Evolutionary conservation across 768 basidiomycete genomes (phyloP), one percentile per base, ranked within the genome.

Genomic region (Leccinum longicurvipes): DNA sequence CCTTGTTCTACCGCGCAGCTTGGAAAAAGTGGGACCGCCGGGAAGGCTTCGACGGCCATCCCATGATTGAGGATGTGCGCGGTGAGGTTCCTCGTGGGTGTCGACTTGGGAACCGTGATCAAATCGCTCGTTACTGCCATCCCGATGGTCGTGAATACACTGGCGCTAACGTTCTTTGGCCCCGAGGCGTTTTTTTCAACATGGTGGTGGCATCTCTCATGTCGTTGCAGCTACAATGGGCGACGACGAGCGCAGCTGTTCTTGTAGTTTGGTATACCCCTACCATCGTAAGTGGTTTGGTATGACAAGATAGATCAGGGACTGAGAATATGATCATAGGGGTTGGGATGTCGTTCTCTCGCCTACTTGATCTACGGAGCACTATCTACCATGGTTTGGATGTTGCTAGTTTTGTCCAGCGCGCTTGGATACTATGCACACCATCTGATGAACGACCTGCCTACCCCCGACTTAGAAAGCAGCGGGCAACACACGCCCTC

Each of bases 281-380:
- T 8, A 75, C 73, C 1, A 56, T 56, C 3, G 66, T 65, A 31
- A 51, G 63, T 61, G 6, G 12, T 19, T 52, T 31, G 14, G 6
- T 2, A 10, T 1, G 1, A 3, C n/a, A 41, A 15, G 27, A 31
- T 36, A 25, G 31, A 23, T 14, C 6, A 15, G 4, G 47, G 25
- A 45, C 19, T 53, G 10, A 39, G 23, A 1, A 6, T 39, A 41
- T 19, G 14, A 6, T 28, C 12, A 23, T n/a, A 64, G 67, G 67
- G 68, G 17, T 28, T 76, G 2, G 74, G 74, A 11, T 75, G 74
- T 44, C 72, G 72, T 52, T 74, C 72, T 3, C 55, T 60, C 0
- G 61, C 65, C 1, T 74, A 74, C 50, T 23, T 73, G 32, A 42
- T 67, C 15, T 74, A 73, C 12, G 74, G 62, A 2, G 14, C 32